A percentile compares a stretch with the other conserved stretches of the same genome.
phyloP scores from a whole-genome alignment of 306 rosid genomes.

The Medicago truncatula region DNA sequence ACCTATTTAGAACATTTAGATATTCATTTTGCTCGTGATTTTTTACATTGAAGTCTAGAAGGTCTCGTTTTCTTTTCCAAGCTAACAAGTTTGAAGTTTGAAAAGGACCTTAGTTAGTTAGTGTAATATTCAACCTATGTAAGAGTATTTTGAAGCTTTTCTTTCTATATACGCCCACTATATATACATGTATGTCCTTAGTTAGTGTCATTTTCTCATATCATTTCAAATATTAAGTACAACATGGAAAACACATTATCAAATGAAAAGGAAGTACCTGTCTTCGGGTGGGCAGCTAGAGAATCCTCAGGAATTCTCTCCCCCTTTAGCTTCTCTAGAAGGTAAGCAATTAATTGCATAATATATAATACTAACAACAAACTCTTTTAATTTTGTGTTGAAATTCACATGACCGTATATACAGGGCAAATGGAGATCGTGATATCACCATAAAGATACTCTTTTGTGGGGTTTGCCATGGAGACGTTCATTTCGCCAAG shows the following conservation, averaged over 20 bases:
- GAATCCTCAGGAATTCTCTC: slow-evolving; percentile 50
- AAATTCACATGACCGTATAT: neutral
- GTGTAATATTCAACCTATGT: no score
- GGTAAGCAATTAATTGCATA: slow-evolving; percentile 20
- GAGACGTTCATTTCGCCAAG: slow-evolving; percentile 9
- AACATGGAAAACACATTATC: slow-evolving; percentile 13
- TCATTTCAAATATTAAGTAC: neutral
- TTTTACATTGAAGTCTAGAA: no score
- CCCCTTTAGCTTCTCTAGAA: slow-evolving; percentile 49
- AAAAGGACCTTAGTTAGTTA: no score
- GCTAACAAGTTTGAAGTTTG: no score
- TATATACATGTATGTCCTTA: neutral
- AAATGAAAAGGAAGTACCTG: slow-evolving; percentile 9
- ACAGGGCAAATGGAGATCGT: neutral
- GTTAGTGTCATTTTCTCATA: neutral
- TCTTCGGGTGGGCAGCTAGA: slow-evolving; percentile 52
- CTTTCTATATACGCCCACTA: neutral
- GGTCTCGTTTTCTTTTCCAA: no score
- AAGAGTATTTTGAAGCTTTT: neutral
- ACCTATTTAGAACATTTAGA: no score
- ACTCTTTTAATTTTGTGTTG: neutral
- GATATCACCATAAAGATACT: slow-evolving; percentile 31
- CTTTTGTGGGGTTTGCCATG: slow-evolving; percentile 32
- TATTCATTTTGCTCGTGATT: no score
- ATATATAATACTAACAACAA: neutral